These are phyloP conservation scores for Rhizoclosmatium hyalinum DNA, from an alignment of 371 early-diverging fungal species.

Conservation along the genomic window DNA sequence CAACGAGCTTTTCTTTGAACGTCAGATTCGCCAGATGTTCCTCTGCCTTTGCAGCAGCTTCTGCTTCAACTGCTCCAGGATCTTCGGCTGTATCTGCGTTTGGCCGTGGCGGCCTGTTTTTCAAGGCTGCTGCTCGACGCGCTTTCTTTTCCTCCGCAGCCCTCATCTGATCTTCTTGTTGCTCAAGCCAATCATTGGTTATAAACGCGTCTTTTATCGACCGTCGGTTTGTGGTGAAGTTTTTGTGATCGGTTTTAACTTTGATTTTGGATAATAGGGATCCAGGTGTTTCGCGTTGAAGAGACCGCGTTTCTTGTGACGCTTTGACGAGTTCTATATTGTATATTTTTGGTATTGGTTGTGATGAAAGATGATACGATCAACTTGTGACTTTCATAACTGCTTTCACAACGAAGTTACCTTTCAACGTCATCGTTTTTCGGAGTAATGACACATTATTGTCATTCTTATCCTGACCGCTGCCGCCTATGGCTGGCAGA, in stretches of 20 bases:
- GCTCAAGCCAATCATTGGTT: conserved; percentile 1
- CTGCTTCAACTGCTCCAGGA: not conserved
- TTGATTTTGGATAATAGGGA: conserved; percentile 47
- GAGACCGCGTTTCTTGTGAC: conserved; percentile 44
- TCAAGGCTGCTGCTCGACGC: not conserved
- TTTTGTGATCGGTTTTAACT: conserved; percentile 38
- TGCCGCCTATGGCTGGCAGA: not conserved
- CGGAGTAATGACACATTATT: conserved; percentile 21
- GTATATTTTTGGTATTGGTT: not conserved
- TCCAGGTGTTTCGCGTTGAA: conserved; percentile 39
- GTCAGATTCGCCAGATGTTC: conserved; percentile 15
- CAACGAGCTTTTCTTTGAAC: conserved; percentile 52
- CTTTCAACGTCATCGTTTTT: conserved; percentile 29
- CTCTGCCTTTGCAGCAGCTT: not conserved
- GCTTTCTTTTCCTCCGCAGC: not conserved
- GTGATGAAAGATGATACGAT: not conserved
- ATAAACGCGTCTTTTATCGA: conserved; percentile 10
- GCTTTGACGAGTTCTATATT: conserved; percentile 44
- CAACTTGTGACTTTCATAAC: not conserved
- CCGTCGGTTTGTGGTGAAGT: not conserved
- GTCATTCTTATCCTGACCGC: not conserved
- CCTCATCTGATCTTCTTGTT: not conserved
- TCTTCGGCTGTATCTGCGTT: not conserved
- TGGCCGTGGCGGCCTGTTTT: not conserved
- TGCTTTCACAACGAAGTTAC: not conserved